Percentiles rank a stretch among this genome's conserved stretches.
Conservation (phyloP, 2,329 filamentous ascomycete genomes). For the Cercospora sp. region DNA sequence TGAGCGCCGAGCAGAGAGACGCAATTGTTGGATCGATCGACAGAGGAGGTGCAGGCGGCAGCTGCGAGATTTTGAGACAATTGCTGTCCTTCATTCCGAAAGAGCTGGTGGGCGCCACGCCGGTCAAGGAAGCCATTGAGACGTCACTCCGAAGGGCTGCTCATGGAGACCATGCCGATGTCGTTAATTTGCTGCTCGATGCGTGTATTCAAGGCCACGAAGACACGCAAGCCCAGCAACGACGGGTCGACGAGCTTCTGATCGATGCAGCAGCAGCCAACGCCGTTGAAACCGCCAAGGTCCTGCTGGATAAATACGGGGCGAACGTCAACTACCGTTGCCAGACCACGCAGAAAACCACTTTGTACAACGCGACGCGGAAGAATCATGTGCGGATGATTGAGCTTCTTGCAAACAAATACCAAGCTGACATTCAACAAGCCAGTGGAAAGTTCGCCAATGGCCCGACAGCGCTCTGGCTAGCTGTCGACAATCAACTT, state of each 20-base stretch:
- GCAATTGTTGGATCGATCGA: slow-evolving; percentile 13
- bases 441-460: slow-evolving; percentile 19
- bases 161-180: background rate
- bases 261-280: slow-evolving; percentile 4
- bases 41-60: slow-evolving; percentile 10
- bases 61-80: slow-evolving; percentile 7
- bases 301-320: slow-evolving; percentile 6
- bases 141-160: background rate
- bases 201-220: background rate
- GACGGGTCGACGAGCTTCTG: background rate
- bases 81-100: slow-evolving; percentile 3
- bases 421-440: slow-evolving; percentile 18
- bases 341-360: background rate
- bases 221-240: background rate
- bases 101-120: background rate
- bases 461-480: slow-evolving; percentile 22
- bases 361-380: slow-evolving; percentile 8
- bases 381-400: slow-evolving; percentile 12
- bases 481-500: slow-evolving; percentile 15
- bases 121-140: background rate
- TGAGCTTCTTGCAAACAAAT: slow-evolving; percentile 9
- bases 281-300: background rate
- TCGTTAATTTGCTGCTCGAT: slow-evolving; percentile 1
- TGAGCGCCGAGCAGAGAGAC: slow-evolving; percentile 3
- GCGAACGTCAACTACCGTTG: slow-evolving; percentile 11